Percentiles rank a stretch among this genome's conserved stretches.
Evolutionary conservation across 495 filamentous ascomycete species (phyloP).

Genomic region (Hyaloscypha hepaticicola): DNA sequence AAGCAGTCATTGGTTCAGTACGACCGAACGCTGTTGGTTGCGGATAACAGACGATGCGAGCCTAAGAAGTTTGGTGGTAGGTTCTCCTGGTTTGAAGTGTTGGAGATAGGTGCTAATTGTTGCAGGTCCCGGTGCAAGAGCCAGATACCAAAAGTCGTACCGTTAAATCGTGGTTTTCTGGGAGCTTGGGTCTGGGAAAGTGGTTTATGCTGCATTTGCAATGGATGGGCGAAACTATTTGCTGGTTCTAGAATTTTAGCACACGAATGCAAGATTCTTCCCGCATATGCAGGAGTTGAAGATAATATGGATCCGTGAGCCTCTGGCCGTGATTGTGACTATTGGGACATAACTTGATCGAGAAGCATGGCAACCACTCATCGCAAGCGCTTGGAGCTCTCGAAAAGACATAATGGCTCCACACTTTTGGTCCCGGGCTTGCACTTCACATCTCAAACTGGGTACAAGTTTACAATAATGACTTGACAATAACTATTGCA

Average conservation of each 20-base stretch:
- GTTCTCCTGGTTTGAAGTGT: constrained; percentile 27
- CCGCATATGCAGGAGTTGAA: constrained; percentile 7
- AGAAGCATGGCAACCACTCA: background rate
- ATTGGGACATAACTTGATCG: background rate
- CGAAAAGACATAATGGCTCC: no score
- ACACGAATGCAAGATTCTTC: constrained; percentile 32
- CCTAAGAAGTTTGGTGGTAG: constrained; percentile 78
- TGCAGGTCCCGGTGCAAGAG: constrained; percentile 80
- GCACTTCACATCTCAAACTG: no score
- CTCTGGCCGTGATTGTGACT: background rate
- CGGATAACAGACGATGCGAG: constrained; percentile 93
- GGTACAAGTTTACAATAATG: background rate
- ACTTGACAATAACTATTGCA: background rate
- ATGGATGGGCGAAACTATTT: constrained; percentile 31
- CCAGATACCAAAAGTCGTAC: constrained; percentile 91
- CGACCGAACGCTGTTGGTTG: constrained; percentile 95
- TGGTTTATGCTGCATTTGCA: constrained; percentile 36
- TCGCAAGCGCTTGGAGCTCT: no score
- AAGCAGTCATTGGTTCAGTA: constrained; percentile 93
- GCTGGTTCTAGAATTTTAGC: constrained; percentile 32
- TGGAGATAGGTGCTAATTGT: constrained; percentile 31
- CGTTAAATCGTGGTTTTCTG: constrained; percentile 46
- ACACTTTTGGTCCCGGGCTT: background rate
- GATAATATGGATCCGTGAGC: background rate
- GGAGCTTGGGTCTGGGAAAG: constrained; percentile 26